Base-by-base conservation (phyloP, 768 basidiomycete species). In the Cystofilobasidium capitatum region DNA sequence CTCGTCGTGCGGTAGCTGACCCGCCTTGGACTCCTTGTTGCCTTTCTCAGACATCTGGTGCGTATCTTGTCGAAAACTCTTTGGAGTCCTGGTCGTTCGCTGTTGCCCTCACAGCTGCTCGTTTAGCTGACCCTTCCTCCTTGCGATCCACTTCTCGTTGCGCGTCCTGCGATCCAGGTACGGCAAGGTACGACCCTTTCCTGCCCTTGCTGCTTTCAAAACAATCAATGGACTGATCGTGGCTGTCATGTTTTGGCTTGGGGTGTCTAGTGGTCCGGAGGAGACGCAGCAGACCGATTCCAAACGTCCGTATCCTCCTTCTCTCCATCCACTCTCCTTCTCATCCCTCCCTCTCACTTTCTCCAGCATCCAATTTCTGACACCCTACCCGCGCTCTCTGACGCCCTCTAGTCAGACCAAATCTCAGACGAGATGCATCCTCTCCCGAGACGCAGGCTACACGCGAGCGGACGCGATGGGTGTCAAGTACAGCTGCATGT, bases 401-500 rank as follows among this genome's bases (percentile, higher is more conserved):
- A 24, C 47, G 24, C 29, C 31, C 51, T 39, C 14, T 73, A 93
- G 90, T 75, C 94, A 97, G 84, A 85, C 85, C 57, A 93, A 96
- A 78, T 89, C 91, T 0, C 90, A 94, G 77, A 90, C 91, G 13
- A 85, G 91, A 64, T 97, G 93, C 77, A 84, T 86, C 74, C 84
- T 98, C 78, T 85, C 86, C 76, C 82, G 81, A 69, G 96, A 99
- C 79, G 83, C 87, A 0, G 96, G 96, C 16, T 86, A 94, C 64
- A 98, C 96, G 1, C 86, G 96, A 57, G 94, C 93, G 45, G 91
- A 99, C 76, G 90, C 87, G 29, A 91, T 89, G 4, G 90, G 89
- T 29, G 89, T 88, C 77, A 88, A 86, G 77, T 98, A 96, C 77
- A 86, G 83, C 73, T 99, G 96, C 77, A 83, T 99, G 63, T 98